phyloP scores from a whole-genome alignment of 2,329 filamentous ascomycete genomes.

The Ascochyta rabiei region DNA sequence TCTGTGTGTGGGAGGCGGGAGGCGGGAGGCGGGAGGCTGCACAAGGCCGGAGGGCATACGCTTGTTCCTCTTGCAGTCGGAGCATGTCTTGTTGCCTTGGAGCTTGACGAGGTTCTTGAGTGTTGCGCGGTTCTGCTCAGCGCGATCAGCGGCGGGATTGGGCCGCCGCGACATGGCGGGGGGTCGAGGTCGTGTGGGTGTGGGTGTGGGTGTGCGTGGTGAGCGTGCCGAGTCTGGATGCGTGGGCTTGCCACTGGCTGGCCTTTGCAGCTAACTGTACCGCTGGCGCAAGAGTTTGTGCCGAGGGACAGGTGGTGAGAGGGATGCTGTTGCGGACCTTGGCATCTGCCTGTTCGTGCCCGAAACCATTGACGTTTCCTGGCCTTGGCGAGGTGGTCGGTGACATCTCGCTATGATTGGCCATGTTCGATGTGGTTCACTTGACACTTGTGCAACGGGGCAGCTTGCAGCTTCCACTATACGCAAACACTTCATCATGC shows the following conservation, averaged over 20 bases:
- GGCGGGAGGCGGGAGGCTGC: background rate
- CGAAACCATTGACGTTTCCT: slow-evolving; percentile 12
- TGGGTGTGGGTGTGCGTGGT: background rate
- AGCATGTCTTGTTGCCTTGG: slow-evolving; percentile 94
- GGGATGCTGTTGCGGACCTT: slow-evolving; percentile 1
- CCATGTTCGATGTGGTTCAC: background rate
- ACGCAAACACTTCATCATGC: background rate
- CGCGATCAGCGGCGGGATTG: slow-evolving; percentile 82
- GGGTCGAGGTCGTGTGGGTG: slow-evolving; percentile 15
- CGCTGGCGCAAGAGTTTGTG: slow-evolving; percentile 3
- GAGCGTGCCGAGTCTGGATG: background rate
- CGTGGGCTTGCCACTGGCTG: background rate
- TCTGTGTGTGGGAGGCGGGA: slow-evolving; percentile 1
- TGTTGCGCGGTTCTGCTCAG: slow-evolving; percentile 89
- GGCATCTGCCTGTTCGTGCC: slow-evolving; percentile 1
- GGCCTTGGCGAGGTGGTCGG: slow-evolving; percentile 5
- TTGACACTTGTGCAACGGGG: slow-evolving; percentile 4
- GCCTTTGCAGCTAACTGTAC: background rate
- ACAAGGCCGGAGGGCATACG: slow-evolving; percentile 61
- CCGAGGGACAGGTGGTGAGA: slow-evolving; percentile 7
- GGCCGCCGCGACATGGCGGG: slow-evolving; percentile 77
- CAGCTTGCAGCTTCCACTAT: background rate
- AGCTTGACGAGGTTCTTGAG: slow-evolving; percentile 95
- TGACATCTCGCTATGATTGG: slow-evolving; percentile 10
- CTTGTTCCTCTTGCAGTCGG: slow-evolving; percentile 99